A percentile compares a stretch with the other conserved stretches of the same genome.
Conservation (phyloP, 163 green algal genomes). For the Chlamydomonas reinhardtii region DNA sequence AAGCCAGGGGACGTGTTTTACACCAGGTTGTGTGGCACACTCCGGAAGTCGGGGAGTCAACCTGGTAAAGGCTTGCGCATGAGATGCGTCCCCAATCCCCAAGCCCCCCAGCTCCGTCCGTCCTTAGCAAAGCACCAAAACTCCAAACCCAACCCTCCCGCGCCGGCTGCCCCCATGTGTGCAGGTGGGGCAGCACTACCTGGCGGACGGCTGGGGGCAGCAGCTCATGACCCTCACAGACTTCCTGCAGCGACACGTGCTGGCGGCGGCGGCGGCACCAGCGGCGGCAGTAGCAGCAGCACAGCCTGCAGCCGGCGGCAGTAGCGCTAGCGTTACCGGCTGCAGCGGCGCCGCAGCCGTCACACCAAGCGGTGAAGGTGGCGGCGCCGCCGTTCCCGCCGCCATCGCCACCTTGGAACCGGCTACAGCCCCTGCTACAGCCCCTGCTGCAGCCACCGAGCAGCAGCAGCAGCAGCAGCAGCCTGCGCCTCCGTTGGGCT, state of each 20-base stretch:
- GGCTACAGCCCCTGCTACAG: no score
- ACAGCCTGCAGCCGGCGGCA: slow-evolving; percentile 13
- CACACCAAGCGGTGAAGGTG: no score
- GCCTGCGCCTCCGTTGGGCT: slow-evolving; percentile 57
- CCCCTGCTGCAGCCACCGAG: no score
- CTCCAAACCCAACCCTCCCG: neutral
- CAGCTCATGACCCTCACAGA: slow-evolving; percentile 83
- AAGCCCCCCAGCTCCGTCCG: no score
- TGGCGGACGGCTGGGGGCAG: slow-evolving; percentile 83
- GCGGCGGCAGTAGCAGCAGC: neutral
- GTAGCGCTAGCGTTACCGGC: neutral
- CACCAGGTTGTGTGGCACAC: no score
- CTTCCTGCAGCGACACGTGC: slow-evolving; percentile 78
- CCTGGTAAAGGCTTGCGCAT: no score
- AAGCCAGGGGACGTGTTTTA: neutral
- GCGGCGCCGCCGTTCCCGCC: no score
- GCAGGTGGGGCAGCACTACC: slow-evolving; percentile 79
- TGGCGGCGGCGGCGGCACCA: neutral
- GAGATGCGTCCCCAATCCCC: no score
- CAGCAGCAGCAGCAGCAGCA: neutral
- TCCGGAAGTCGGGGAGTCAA: no score
- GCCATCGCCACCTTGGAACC: neutral
- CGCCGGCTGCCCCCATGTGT: neutral
- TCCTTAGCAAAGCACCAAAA: neutral
- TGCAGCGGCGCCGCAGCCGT: no score